Base-by-base conservation (phyloP, 1,284 basidiomycete genomes). In the Ceraceosorus guamensis region DNA sequence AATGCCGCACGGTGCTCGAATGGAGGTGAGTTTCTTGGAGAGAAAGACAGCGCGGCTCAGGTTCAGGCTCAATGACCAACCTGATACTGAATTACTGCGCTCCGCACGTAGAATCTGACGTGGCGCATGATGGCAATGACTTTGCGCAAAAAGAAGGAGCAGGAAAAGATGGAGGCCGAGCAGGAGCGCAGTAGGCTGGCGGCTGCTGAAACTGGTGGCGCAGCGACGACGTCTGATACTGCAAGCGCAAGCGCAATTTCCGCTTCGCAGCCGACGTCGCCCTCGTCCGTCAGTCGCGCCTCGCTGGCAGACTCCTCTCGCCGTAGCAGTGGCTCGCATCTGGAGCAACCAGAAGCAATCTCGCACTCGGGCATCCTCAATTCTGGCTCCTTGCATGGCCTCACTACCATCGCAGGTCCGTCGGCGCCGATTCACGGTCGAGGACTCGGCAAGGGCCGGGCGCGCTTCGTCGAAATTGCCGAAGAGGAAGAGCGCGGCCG, bases 51-150 rank as follows among this genome's bases (percentile, higher is more conserved):
- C 24, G 24, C 24, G 24, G 24, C 24, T 24, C 1, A 3, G 24
- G 3, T 7, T 4, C 16, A 14, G 55, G 30, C 31, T 16, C 0
- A 16, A 3, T 11, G 13, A 47, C 14, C 14, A n/a, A 10, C 4
- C 14, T 30, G 46, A 8, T 5, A 2, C 16, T n/a, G 8, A 18
- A 32, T 1, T 1, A 44, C 7, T 43, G n/a, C 16, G 43, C 10
- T 37, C 41, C 49, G 35, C 33, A 18, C 7, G 39, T 24, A 58
- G 79, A 96, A 95, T 74, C 77, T 96, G 52, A 95, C 91, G 0
- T 96, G 93, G 93, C 80, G 95, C 61, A 89, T 97, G 89, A 96
- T 96, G 92, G 88, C 91, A 46, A 81, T 98, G 71, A 88, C 87
- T 7, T 78, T 96, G 61, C 87, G 87, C 80, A 91, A 89, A 81